These are phyloP conservation scores for Cladobotryum protrusum DNA, from an alignment of 2,329 filamentous ascomycete species.

Conservation along the genomic window DNA sequence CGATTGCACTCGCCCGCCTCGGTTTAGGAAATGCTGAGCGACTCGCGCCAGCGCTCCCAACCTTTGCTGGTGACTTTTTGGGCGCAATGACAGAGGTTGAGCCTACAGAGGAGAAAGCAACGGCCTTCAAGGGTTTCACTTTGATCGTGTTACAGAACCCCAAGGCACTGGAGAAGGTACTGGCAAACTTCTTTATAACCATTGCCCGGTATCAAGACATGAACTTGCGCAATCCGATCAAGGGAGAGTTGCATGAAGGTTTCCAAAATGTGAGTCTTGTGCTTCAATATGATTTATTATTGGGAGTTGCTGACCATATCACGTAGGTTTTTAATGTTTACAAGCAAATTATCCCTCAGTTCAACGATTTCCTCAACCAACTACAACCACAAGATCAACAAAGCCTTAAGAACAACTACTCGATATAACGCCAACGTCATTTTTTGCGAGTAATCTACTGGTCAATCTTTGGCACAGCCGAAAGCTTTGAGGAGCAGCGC, in stretches of 20 bases:
- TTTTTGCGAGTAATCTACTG: neutral
- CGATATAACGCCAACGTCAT: slow-evolving; percentile 26
- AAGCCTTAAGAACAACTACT: slow-evolving; percentile 43
- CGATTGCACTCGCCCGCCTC: slow-evolving; percentile 82
- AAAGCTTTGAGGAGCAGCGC: slow-evolving; percentile 3
- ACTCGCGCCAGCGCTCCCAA: slow-evolving; percentile 70
- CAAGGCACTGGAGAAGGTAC: slow-evolving; percentile 79
- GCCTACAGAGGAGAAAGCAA: slow-evolving; percentile 88
- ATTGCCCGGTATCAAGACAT: slow-evolving; percentile 74
- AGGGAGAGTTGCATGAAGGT: slow-evolving; percentile 60
- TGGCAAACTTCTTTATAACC: slow-evolving; percentile 74
- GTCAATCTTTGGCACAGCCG: neutral
- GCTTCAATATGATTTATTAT: neutral
- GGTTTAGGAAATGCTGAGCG: slow-evolving; percentile 72
- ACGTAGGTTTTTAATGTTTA: slow-evolving; percentile 48
- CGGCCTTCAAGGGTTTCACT: slow-evolving; percentile 86
- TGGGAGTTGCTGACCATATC: slow-evolving; percentile 10
- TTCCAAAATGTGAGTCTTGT: slow-evolving; percentile 66
- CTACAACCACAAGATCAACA: slow-evolving; percentile 45
- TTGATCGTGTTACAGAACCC: slow-evolving; percentile 80
- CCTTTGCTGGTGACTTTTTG: slow-evolving; percentile 78
- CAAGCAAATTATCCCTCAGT: slow-evolving; percentile 54
- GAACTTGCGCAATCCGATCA: slow-evolving; percentile 52
- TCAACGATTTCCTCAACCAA: slow-evolving; percentile 47
- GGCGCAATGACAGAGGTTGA: slow-evolving; percentile 76